Evolutionary conservation across 768 basidiomycete species (phyloP).

Genomic region (Tricholoma flavovirens): DNA sequence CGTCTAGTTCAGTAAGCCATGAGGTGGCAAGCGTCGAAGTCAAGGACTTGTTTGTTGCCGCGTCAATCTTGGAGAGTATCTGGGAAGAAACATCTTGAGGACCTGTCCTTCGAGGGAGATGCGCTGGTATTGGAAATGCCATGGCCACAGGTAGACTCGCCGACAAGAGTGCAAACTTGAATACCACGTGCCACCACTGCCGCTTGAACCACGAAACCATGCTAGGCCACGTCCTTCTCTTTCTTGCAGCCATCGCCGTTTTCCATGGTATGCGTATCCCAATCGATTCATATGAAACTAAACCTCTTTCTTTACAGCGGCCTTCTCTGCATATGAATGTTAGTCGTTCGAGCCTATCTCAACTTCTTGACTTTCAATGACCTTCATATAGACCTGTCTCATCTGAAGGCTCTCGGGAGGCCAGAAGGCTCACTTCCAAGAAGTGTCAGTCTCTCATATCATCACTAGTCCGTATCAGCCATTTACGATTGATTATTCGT

Average conservation of each 20-base stretch:
- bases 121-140: constrained; percentile 70
- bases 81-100: constrained; percentile 64
- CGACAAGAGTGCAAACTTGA: no score
- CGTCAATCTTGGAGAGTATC: constrained; percentile 66
- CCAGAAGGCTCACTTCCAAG: constrained; percentile 62
- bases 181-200: no score
- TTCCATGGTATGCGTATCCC: constrained; percentile 43
- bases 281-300: constrained; percentile 3
- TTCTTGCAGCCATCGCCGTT: constrained; percentile 40
- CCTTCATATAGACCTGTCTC: constrained; percentile 56
- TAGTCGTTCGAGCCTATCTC: constrained; percentile 19
- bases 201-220: no score
- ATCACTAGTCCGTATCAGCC: neutral
- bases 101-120: constrained; percentile 60
- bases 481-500: neutral
- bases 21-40: constrained; percentile 56
- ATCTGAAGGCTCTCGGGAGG: constrained; percentile 67
- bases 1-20: constrained; percentile 71
- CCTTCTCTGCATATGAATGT: constrained; percentile 81
- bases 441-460: constrained; percentile 50
- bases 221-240: constrained; percentile 42
- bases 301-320: constrained; percentile 39
- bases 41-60: constrained; percentile 50
- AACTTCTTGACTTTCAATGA: neutral
- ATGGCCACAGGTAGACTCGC: constrained; percentile 35